Conservation (phyloP, 1,284 basidiomycete genomes). For the Ustilago loliicola region DNA sequence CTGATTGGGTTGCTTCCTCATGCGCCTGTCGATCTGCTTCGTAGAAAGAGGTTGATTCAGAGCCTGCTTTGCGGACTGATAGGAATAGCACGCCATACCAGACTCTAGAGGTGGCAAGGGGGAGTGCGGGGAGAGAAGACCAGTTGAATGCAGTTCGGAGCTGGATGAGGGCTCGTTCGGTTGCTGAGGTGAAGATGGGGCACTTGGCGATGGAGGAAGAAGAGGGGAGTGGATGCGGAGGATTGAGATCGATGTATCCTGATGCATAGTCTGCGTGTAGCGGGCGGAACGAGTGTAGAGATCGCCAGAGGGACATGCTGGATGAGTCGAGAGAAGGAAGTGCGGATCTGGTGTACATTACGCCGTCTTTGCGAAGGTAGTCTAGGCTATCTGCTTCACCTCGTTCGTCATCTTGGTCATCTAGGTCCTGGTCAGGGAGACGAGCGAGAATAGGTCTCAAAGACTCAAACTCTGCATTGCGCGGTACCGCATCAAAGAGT, state of each 20-base stretch:
- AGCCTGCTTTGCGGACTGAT: constrained; percentile 44
- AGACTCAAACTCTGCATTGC: constrained; percentile 47
- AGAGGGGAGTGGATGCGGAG: constrained; percentile 35
- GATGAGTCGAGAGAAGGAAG: constrained; percentile 50
- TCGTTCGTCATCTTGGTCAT: constrained; percentile 8
- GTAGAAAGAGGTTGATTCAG: constrained; percentile 52
- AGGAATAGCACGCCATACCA: constrained; percentile 67
- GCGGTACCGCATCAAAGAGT: constrained; percentile 52
- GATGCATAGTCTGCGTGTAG: constrained; percentile 54
- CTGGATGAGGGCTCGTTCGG: constrained; percentile 13
- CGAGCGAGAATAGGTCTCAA: constrained; percentile 59
- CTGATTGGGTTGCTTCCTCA: constrained; percentile 61
- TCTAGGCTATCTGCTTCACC: constrained; percentile 18
- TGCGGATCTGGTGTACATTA: constrained; percentile 56
- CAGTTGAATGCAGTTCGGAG: constrained; percentile 58
- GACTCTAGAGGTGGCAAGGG: constrained; percentile 10
- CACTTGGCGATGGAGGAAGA: constrained; percentile 21
- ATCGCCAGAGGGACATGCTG: constrained; percentile 49
- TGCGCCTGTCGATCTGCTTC: constrained; percentile 60
- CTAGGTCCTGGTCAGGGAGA: constrained; percentile 30
- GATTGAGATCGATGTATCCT: constrained; percentile 44
- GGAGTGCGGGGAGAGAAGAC: constrained; percentile 37
- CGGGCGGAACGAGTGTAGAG: constrained; percentile 54
- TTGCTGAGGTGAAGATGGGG: constrained; percentile 45
- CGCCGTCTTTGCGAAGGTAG: constrained; percentile 19